Evolutionary conservation across 768 basidiomycete genomes (phyloP).

Genomic region (Boletus pseudo-olivaceus): DNA sequence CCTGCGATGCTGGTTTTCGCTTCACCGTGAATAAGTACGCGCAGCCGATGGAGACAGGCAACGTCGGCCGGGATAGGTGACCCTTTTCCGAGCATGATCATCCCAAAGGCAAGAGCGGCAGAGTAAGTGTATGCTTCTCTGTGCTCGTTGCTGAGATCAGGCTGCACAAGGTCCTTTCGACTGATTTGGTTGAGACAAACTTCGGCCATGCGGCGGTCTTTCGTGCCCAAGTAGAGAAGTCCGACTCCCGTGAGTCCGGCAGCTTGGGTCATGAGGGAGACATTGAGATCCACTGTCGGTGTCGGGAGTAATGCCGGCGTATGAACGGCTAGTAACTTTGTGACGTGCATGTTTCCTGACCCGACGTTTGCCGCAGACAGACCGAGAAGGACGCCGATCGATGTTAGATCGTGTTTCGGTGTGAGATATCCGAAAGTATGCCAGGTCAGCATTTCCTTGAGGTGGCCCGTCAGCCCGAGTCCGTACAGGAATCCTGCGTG

Average conservation of each 20-base stretch:
- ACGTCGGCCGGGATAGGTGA: constrained; percentile 74
- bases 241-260: constrained; percentile 87
- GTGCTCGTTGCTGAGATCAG: constrained; percentile 83
- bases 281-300: constrained; percentile 83
- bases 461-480: constrained; percentile 87
- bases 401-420: constrained; percentile 93
- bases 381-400: constrained; percentile 91
- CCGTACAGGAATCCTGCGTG: constrained; percentile 97
- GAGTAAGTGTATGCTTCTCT: constrained; percentile 90
- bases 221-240: constrained; percentile 83
- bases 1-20: constrained; percentile 38
- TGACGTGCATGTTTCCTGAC: constrained; percentile 80
- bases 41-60: constrained; percentile 62
- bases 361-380: constrained; percentile 88
- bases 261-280: constrained; percentile 85
- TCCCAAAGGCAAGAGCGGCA: constrained; percentile 87
- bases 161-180: constrained; percentile 69
- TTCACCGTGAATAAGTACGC: constrained; percentile 75
- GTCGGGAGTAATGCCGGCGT: constrained; percentile 90
- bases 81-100: constrained; percentile 94
- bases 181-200: constrained; percentile 84
- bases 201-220: constrained; percentile 89
- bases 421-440: constrained; percentile 95
- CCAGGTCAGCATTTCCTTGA: constrained; percentile 88
- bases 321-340: constrained; percentile 87